phyloP scores from a whole-genome alignment of 306 rosid species.

The Datisca glomerata region DNA sequence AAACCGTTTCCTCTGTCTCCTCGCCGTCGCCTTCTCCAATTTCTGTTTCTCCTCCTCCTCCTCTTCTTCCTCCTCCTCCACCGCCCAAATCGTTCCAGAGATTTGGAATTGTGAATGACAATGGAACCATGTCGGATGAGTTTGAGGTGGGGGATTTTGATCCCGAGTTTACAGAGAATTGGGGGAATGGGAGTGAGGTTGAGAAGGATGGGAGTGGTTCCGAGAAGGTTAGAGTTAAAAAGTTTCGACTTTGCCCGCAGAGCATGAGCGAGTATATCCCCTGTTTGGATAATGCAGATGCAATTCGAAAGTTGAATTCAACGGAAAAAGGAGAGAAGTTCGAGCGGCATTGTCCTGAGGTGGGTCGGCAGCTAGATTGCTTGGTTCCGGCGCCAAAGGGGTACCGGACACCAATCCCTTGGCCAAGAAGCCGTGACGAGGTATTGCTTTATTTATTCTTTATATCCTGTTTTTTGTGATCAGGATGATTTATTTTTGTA shows the following conservation, averaged over 20 bases:
- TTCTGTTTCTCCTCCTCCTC: constrained; percentile 4
- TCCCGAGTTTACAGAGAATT: constrained; percentile 50
- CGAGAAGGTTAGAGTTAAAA: constrained; percentile 23
- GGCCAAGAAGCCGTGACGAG: constrained; percentile 95
- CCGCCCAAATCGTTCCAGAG: constrained; percentile 21
- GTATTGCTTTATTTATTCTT: constrained; percentile 18
- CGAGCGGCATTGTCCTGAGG: constrained; percentile 73
- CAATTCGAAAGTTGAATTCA: constrained; percentile 46
- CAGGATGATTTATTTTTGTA: not conserved
- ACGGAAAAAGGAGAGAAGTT: constrained; percentile 59
- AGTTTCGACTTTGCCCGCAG: constrained; percentile 41
- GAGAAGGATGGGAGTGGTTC: constrained; percentile 15
- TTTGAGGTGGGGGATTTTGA: constrained; percentile 69
- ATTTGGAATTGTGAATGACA: constrained; percentile 66
- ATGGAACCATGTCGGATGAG: constrained; percentile 78
- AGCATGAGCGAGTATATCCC: constrained; percentile 75
- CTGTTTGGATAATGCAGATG: constrained; percentile 71
- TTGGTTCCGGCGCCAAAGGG: constrained; percentile 80
- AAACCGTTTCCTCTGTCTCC: constrained; percentile 8
- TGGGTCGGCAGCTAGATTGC: constrained; percentile 50
- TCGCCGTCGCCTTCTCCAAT: not conserved
- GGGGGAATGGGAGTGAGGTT: constrained; percentile 50
- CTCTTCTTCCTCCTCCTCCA: constrained; percentile 13
- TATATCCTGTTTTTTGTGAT: not conserved
- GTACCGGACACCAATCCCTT: constrained; percentile 65